phyloP scores from a whole-genome alignment of 257 asterid species.

The Perilla frutescens region DNA sequence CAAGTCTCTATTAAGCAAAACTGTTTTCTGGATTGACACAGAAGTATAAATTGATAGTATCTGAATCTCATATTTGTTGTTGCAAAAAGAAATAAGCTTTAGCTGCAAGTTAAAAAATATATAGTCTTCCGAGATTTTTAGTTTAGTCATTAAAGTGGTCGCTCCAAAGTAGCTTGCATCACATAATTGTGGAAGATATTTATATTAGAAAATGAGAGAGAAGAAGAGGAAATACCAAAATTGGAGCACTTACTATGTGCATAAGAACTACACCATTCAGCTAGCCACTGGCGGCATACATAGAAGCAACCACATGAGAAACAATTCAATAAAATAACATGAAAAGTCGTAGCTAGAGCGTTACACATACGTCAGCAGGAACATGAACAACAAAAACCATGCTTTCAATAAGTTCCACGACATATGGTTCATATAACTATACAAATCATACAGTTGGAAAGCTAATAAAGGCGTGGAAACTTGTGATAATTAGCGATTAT shows the following conservation, averaged over 20 bases:
- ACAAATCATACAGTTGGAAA: slow-evolving; percentile 1
- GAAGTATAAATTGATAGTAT: background rate
- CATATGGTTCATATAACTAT: background rate
- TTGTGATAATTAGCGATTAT: background rate
- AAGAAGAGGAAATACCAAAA: background rate
- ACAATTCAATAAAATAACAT: background rate
- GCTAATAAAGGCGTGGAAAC: slow-evolving; percentile 21
- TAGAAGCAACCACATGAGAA: background rate
- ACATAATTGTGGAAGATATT: slow-evolving; percentile 1
- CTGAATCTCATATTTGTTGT: background rate
- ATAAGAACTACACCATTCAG: background rate
- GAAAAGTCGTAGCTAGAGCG: background rate
- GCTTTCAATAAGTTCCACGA: slow-evolving; percentile 20
- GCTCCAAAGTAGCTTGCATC: background rate
- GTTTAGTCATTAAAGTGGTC: background rate
- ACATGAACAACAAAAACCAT: background rate
- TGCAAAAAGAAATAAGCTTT: background rate
- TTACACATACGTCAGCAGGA: background rate
- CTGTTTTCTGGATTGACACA: background rate
- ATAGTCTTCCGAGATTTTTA: background rate
- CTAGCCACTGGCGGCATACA: background rate
- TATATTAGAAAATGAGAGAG: background rate
- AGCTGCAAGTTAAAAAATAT: background rate
- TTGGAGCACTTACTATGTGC: background rate
- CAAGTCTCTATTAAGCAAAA: background rate